Conservation (phyloP, 1,139 yeast species). For the Starmera stellimalicola region DNA sequence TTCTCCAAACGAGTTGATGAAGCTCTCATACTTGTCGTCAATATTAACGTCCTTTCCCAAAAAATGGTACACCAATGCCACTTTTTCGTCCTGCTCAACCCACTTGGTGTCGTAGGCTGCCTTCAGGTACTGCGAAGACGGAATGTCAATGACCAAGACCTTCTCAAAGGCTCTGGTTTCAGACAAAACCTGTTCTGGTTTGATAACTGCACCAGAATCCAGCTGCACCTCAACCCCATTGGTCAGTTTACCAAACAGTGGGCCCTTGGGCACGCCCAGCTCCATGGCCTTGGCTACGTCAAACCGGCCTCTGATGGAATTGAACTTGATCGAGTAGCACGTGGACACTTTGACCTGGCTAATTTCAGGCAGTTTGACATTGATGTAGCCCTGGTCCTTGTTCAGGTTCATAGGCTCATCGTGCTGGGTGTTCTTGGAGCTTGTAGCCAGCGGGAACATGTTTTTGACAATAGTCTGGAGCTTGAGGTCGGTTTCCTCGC, state of each 20-base stretch:
- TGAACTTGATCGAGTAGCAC: conserved; percentile 56
- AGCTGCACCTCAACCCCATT: conserved; percentile 50
- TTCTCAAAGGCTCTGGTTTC: conserved; percentile 49
- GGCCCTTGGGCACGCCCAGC: conserved; percentile 65
- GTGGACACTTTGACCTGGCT: conserved; percentile 25
- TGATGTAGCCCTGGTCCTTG: conserved; percentile 24
- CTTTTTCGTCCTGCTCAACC: conserved; percentile 9
- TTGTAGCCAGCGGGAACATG: conserved; percentile 16
- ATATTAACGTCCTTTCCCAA: conserved; percentile 58
- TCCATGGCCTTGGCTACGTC: conserved; percentile 52
- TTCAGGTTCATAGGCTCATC: conserved; percentile 15
- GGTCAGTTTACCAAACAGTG: conserved; percentile 47
- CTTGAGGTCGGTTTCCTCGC: conserved; percentile 1
- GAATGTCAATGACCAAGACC: conserved; percentile 67
- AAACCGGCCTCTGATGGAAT: conserved; percentile 74
- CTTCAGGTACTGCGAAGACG: conserved; percentile 41
- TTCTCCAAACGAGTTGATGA: conserved; percentile 40
- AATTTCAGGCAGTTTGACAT: conserved; percentile 24
- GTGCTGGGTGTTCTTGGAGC: conserved; percentile 6
- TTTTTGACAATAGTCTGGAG: conserved; percentile 10
- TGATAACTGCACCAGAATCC: conserved; percentile 47
- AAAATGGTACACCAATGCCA: conserved; percentile 56
- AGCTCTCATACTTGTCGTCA: conserved; percentile 31
- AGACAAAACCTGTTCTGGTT: conserved; percentile 68
- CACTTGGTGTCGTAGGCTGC: conserved; percentile 24